phyloP scores from a whole-genome alignment of 352 stramenopile genomes.

The Pythium brachiatum region DNA sequence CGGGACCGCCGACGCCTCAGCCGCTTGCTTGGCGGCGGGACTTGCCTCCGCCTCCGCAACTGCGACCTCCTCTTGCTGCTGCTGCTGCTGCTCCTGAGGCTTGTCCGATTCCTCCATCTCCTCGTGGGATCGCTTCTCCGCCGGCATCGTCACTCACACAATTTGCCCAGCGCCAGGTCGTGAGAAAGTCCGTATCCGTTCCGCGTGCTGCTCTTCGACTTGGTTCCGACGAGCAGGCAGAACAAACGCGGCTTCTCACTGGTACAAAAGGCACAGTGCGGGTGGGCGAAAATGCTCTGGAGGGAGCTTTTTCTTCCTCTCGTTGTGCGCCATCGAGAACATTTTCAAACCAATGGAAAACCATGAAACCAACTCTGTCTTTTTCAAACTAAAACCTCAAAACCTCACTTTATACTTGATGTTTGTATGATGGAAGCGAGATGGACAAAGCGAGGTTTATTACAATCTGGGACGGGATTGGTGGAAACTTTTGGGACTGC shows the following conservation, averaged over 20 bases:
- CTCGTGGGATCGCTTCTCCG: slow-evolving; percentile 22
- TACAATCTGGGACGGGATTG: slow-evolving; percentile 27
- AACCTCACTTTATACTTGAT: slow-evolving; percentile 16
- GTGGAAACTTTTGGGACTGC: slow-evolving; percentile 21
- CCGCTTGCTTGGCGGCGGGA: background rate
- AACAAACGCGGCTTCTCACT: slow-evolving; percentile 19
- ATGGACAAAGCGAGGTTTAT: slow-evolving; percentile 2
- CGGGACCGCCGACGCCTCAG: background rate
- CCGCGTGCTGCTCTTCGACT: slow-evolving; percentile 1
- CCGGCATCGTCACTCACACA: slow-evolving; percentile 3
- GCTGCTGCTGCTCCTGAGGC: background rate
- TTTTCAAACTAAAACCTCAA: slow-evolving; percentile 5
- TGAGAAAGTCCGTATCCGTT: slow-evolving; percentile 7
- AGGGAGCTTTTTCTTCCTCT: slow-evolving; percentile 65
- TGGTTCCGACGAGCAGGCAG: background rate
- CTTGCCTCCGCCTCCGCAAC: background rate
- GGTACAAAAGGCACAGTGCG: slow-evolving; percentile 23
- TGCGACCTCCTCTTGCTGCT: background rate
- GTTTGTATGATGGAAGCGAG: slow-evolving; percentile 1
- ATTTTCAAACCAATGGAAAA: slow-evolving; percentile 54
- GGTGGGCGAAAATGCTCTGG: background rate
- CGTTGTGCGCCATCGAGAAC: slow-evolving; percentile 35
- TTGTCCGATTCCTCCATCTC: slow-evolving; percentile 17
- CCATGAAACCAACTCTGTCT: background rate
- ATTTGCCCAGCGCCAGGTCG: background rate